Base-by-base conservation (phyloP, 2,329 filamentous ascomycete genomes). In the Raffaelea albimanens region DNA sequence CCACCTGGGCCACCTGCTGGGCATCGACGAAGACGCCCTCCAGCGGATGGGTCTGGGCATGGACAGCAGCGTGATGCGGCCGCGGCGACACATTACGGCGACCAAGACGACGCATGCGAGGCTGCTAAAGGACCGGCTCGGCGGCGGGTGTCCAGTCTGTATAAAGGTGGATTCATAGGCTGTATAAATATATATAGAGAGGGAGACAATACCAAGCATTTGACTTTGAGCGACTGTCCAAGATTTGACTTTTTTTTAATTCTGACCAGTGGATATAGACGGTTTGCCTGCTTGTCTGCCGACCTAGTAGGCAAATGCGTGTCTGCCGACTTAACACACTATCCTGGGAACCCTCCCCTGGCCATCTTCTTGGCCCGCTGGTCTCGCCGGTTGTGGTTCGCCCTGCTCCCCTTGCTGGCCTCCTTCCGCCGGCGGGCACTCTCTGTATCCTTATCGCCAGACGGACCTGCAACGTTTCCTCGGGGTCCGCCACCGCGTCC, bases 81-180 rank as follows among this genome's bases (percentile, higher is more conserved):
- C 43, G 51, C 7, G 67, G 71, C 38, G 67, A 71, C 33, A 83
- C 48, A 87, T 84, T 46, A 81, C 97, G 7, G 86, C 87, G 0
- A 80, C 83, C 25, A 96, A 96, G 65, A 88, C 95, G 23, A 93
- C 86, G 53, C 87, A 88, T 60, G 89, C 90, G 36, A 77, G 88
- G 53, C 62, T 95, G 47, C 66, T 95, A 50, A 75, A 82, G 55
- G 85, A 90, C 57, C 79, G 79, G 51, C 73, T 91, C 33, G 68
- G 72, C 41, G 75, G 72, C 9, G 83, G 82, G 0, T 87, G 83
- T 64, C 78, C 80, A 0, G 67, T 82, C 18, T 84, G 80, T 31
- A n/a, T 16, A 38, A 19, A 38, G 14, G 34, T 38, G n/a, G 14
- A 38, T 19, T 29, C 34, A 38, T n/a, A 16, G 34, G 23, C n/a